These are phyloP conservation scores for Raphanus raphanistrum DNA, from an alignment of 345 rosid genomes.

Conservation along the genomic window DNA sequence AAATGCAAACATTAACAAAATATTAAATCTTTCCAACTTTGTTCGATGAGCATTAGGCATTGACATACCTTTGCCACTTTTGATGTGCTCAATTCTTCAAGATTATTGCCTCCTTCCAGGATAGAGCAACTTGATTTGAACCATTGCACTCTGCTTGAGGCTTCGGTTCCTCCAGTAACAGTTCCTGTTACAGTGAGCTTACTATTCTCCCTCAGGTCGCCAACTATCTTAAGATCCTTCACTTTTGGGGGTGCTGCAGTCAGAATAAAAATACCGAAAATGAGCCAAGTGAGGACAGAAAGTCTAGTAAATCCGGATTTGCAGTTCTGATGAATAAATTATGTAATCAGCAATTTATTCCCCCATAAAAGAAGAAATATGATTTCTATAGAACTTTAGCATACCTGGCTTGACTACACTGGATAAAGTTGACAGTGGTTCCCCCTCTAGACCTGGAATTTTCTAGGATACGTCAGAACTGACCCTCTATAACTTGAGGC, in stretches of 20 bases:
- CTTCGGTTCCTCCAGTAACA: constrained; percentile 92
- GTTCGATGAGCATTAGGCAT: constrained; percentile 6
- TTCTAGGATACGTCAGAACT: constrained; percentile 9
- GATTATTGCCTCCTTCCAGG: constrained; percentile 58
- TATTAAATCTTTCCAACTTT: not conserved
- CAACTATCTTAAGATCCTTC: constrained; percentile 75
- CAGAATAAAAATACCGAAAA: not conserved
- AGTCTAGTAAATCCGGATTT: not conserved
- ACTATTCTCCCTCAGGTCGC: constrained; percentile 83
- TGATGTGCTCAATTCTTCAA: constrained; percentile 82
- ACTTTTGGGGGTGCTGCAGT: constrained; percentile 94
- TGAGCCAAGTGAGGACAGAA: constrained; percentile 16
- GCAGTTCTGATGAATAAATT: not conserved
- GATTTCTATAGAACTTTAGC: constrained; percentile 3
- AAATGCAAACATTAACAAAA: constrained; percentile 23
- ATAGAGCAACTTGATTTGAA: constrained; percentile 62
- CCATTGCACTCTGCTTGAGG: constrained; percentile 97
- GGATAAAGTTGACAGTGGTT: constrained; percentile 62
- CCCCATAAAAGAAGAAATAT: constrained; percentile 1
- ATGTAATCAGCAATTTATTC: not conserved
- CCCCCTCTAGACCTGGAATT: constrained; percentile 87
- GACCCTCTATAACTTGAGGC: constrained; percentile 3
- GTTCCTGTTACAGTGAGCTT: constrained; percentile 76
- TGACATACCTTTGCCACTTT: constrained; percentile 80
- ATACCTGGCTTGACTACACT: constrained; percentile 76